phyloP scores from a whole-genome alignment of 768 basidiomycete genomes.

The Mycena galericulata region DNA sequence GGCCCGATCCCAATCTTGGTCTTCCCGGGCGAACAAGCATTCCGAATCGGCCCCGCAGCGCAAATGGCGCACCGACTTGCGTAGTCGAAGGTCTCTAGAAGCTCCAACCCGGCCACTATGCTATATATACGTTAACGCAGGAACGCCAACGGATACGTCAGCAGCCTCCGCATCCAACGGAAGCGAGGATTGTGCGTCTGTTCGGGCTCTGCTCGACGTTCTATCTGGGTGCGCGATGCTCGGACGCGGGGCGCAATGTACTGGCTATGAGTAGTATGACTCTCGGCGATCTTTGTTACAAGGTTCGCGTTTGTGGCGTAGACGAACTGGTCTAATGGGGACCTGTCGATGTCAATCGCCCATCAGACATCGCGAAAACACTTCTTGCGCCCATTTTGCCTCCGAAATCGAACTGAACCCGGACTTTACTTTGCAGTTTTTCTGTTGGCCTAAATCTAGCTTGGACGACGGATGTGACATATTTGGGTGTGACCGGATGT shows the following conservation, averaged over 20 bases:
- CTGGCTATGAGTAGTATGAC: no score
- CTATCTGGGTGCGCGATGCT: neutral
- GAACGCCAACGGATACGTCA: constrained; percentile 16
- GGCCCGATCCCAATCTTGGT: neutral
- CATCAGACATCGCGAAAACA: no score
- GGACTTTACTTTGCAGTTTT: no score
- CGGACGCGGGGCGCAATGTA: no score
- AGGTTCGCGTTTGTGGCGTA: neutral
- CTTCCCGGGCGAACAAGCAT: neutral
- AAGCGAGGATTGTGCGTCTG: neutral
- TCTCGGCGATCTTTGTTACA: no score
- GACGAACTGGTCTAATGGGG: neutral
- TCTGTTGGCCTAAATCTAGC: no score
- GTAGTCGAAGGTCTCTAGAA: neutral
- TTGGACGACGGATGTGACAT: no score
- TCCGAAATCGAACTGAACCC: neutral
- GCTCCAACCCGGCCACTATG: neutral
- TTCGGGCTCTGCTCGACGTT: neutral
- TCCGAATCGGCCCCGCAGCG: constrained; percentile 11
- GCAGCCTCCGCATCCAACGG: neutral
- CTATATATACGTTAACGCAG: neutral
- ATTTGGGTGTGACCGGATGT: no score
- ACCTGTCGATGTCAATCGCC: neutral
- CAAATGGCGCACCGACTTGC: neutral
- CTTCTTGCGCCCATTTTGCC: neutral